Conservation (phyloP, 2,329 filamentous ascomycete species). For the Teratosphaeria destructans region DNA sequence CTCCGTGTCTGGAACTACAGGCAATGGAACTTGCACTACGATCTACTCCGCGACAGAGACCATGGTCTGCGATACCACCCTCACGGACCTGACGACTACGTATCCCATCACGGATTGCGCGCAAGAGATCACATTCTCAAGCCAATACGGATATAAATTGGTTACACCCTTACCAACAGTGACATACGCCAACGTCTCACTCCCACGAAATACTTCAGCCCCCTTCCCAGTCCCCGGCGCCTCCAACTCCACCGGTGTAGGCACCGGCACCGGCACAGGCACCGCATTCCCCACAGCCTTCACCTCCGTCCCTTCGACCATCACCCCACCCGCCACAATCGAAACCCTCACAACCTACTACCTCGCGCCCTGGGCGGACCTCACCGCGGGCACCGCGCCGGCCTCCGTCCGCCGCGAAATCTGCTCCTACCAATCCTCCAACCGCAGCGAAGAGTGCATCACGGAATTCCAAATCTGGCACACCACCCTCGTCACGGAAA, state of each 20-base stretch:
- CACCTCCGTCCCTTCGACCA: constrained; percentile 5
- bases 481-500: constrained; percentile 29
- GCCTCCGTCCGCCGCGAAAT: constrained; percentile 33
- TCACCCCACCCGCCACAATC: constrained; percentile 30
- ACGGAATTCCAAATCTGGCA: constrained; percentile 34
- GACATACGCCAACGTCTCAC: constrained; percentile 8
- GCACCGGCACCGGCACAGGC: constrained; percentile 1
- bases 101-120: constrained; percentile 33
- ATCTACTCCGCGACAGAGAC: constrained; percentile 31
- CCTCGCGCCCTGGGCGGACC: constrained; percentile 34
- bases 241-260: background rate
- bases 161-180: constrained; percentile 25
- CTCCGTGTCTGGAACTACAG: constrained; percentile 22
- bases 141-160: constrained; percentile 33
- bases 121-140: constrained; percentile 38
- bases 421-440: constrained; percentile 23
- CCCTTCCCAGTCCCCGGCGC: constrained; percentile 1
- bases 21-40: constrained; percentile 29
- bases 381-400: constrained; percentile 29
- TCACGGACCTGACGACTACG: constrained; percentile 31
- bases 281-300: background rate
- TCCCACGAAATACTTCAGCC: background rate
- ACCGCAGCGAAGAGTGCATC: constrained; percentile 30
- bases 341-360: constrained; percentile 34
- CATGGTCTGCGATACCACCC: constrained; percentile 34